Base-by-base conservation (phyloP, 768 basidiomycete genomes). In the Exidia glandulosa region DNA sequence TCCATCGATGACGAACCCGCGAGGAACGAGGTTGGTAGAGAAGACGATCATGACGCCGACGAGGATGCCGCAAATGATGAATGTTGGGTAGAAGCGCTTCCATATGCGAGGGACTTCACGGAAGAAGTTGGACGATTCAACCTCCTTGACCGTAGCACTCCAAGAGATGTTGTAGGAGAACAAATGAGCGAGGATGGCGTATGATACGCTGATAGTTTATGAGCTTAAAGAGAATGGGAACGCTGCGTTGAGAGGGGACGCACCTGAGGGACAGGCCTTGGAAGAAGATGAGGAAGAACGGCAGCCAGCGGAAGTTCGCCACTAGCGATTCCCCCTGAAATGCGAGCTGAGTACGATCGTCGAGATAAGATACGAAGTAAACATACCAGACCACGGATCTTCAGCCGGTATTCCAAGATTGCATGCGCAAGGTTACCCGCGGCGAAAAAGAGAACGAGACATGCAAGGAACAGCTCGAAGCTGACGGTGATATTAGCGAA, bases 111-210 rank as follows among this genome's bases (percentile, higher is more conserved):
- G 93, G 13, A 92, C 83, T 70, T 95, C 92, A 59, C 87, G 81
- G 81, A 88, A 93, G 77, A 95, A 93, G 69, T 93, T 94, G 6
- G 87, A 89, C 55, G 83, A 79, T 71, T 93, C 86, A 37, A 94
- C 89, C 71, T 89, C 88, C 80, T 92, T 93, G 65, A 81, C 81
- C 3, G 88, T 90, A 3, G 88, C 84, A 27, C 82, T 81, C 89
- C 88, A 90, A 10, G 81, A 80, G 66, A 87, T 78, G 70, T 88
- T 85, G 73, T 86, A 87, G 5, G 84, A 86, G 71, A 88, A 86
- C 72, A 86, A 60, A 64, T 88, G 85, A 1, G 86, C 83, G 25
- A 87, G 75, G 33, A 88, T 73, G 1, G 86, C 82, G 41, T 19
- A 45, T 45, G 41, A 45, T 19, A 45, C 9, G 16, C 41, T 45